phyloP scores from a whole-genome alignment of 208 protist species.

The Porcisia deanei region DNA sequence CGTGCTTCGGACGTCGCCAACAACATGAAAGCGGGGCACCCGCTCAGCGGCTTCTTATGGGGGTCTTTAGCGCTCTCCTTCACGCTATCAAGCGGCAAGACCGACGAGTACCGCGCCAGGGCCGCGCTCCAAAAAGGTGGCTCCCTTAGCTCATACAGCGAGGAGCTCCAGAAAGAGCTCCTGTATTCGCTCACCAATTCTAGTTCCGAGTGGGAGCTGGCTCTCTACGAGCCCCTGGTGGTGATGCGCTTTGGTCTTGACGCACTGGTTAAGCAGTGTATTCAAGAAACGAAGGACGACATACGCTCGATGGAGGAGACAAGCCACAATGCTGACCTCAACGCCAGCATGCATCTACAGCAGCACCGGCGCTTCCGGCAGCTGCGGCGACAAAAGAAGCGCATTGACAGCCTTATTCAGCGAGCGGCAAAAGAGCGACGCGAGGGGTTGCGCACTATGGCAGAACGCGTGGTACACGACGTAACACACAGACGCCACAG shows the following conservation, averaged over 20 bases:
- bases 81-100: constrained; percentile 66
- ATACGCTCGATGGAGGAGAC: constrained; percentile 54
- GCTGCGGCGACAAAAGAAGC: constrained; percentile 53
- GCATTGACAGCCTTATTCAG: constrained; percentile 49
- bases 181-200: constrained; percentile 56
- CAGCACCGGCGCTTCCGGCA: constrained; percentile 56
- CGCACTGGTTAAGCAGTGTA: constrained; percentile 53
- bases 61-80: constrained; percentile 77
- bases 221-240: constrained; percentile 64
- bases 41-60: constrained; percentile 84
- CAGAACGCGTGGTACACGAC: constrained; percentile 48
- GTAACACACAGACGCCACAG: constrained; percentile 30
- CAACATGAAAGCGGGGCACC: constrained; percentile 33
- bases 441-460: constrained; percentile 45
- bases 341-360: constrained; percentile 40
- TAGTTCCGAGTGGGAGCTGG: constrained; percentile 68
- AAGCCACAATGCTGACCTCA: constrained; percentile 20
- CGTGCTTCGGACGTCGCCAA: constrained; percentile 24
- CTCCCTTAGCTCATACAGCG: constrained; percentile 43
- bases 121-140: constrained; percentile 30
- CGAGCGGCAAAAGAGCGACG: constrained; percentile 42
- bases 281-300: constrained; percentile 70
- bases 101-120: constrained; percentile 45
- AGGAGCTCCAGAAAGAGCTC: constrained; percentile 55
- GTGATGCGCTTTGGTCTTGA: constrained; percentile 72